Conservation (phyloP, 2,329 filamentous ascomycete species). For the Aspergillus fijiensis region DNA sequence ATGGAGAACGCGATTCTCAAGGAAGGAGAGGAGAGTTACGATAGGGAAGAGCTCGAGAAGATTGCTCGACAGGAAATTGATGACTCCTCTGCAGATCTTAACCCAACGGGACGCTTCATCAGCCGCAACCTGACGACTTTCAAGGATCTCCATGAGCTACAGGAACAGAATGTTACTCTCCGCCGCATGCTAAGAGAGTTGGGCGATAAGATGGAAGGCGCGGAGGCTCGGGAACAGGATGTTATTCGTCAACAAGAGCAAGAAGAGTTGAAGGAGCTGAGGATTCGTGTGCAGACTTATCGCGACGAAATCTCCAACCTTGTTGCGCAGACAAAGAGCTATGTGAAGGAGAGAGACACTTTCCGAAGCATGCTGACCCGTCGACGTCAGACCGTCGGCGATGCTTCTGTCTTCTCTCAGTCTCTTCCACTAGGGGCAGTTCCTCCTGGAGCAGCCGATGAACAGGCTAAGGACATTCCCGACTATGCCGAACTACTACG, state of each 20-base stretch:
- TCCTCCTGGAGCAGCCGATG: slow-evolving; percentile 47
- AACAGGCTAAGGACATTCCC: slow-evolving; percentile 54
- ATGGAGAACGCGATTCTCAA: slow-evolving; percentile 76
- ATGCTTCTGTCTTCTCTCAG: slow-evolving; percentile 67
- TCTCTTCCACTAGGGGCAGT: slow-evolving; percentile 60
- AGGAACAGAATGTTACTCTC: slow-evolving; percentile 83
- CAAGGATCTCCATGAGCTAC: slow-evolving; percentile 78
- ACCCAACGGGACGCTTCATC: slow-evolving; percentile 84
- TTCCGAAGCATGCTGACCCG: slow-evolving; percentile 92
- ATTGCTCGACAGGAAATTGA: slow-evolving; percentile 76
- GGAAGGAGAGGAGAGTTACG: slow-evolving; percentile 75
- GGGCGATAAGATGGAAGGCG: slow-evolving; percentile 85
- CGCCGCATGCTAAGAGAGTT: slow-evolving; percentile 80
- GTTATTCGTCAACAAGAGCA: slow-evolving; percentile 56
- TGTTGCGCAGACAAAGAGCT: slow-evolving; percentile 81
- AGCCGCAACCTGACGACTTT: slow-evolving; percentile 87
- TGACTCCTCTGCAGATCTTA: slow-evolving; percentile 69
- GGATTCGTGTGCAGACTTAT: slow-evolving; percentile 72
- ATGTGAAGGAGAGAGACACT: slow-evolving; percentile 94
- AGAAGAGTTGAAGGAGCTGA: slow-evolving; percentile 70
- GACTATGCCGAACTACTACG: slow-evolving; percentile 77
- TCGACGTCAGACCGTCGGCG: slow-evolving; percentile 60
- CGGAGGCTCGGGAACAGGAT: slow-evolving; percentile 69
- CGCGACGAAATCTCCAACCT: slow-evolving; percentile 83
- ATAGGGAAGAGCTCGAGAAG: slow-evolving; percentile 72